Base-by-base conservation (phyloP, 2,329 filamentous ascomycete species). In the Colletotrichum sublineola region DNA sequence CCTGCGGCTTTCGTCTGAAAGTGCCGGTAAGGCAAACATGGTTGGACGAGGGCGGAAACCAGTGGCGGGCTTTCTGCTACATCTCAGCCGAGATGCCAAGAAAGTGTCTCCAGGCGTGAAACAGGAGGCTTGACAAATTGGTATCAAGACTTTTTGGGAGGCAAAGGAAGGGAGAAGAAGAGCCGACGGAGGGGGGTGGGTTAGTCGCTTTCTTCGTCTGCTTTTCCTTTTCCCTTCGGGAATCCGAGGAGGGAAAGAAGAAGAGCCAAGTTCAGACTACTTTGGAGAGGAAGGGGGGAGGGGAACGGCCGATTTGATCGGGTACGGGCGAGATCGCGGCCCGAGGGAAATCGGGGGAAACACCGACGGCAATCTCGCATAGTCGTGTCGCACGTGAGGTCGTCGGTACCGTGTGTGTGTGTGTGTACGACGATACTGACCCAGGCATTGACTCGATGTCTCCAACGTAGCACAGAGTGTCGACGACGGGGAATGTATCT, bases 81-180 rank as follows among this genome's bases (percentile, higher is more conserved):
- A 62, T 61, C 70, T 70, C 46, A 61, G 55, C 66, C 66, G 42
- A 62, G 20, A 38, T 57, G 70, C 70, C 66, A 73, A 73, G 70
- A 73, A 69, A 73, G 53, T 56, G 55, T 73, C 66, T 50, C 60
- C 66, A 70, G 60, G 55, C 60, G 70, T 73, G 70, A 73, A 73
- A 73, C 66, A 56, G 33, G 46, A 70, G 66, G 61, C 20, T 61
- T 68, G 62, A 62, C 66, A 65, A 73, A 73, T 62, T 61, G 24
- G n/a, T 31, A 33, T 56, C 60, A 6, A 36, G 20, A 1, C 61
- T 29, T 24, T 12, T 20, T 3, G 3, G 44, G 42, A 14, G 24
- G 40, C 7, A 6, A 20, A 3, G 12, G 31, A 50, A 7, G 42
- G 42, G 33, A 40, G 31, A 24, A 33, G 33, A 48, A 18, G 44